Base-by-base conservation (phyloP, 2,329 filamentous ascomycete genomes). In the Ceratocystis colombiana region DNA sequence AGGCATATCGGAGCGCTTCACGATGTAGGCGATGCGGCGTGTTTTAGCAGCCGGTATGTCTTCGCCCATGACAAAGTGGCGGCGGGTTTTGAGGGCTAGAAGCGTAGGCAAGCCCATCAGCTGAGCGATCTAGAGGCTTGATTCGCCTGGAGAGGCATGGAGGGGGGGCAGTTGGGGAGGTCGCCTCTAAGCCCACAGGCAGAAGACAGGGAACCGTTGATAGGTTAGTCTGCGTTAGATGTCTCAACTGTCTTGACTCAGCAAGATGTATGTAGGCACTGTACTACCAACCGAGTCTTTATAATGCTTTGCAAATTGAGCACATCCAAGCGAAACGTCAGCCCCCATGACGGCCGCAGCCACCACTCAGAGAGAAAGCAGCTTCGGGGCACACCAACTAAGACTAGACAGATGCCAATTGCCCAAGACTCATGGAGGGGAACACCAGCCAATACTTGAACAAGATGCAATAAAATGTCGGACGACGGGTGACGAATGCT, bases 41-140 rank as follows among this genome's bases (percentile, higher is more conserved):
- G 55, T 59, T 59, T 59, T 22, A 59, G 55, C 20, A 59, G 28
- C 28, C 55, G 55, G 55, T 17, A 59, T 59, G 55, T 59, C 55
- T 59, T 30, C 55, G 30, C 55, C 25, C 55, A 59, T 37, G 25
- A 37, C 22, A 8, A 59, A n/a, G 55, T 59, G 55, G 55, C 55
- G 28, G 55, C 55, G 17, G 7, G 1, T n/a, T n/a, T 59, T n/a
- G 30, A n/a, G 33, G 55, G 17, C 30, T 3, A n/a, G 17, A 59
- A 33, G 25, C 55, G 15, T 37, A 59, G 55, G 2, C 3, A n/a
- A 10, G 17, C 2, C 55, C 55, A 20, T 20, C 55, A 59, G 55
- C 55, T 59, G 55, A 59, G 28, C 55, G 55, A 59, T 59, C 30
- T 17, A 37, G 17, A 30, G 30, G 20, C 12, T 25, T 25, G 25